Evolutionary conservation across 164 flowering plant genomes (phyloP), one percentile per base, ranked within the genome.

Genomic region (Malania oleifera): DNA sequence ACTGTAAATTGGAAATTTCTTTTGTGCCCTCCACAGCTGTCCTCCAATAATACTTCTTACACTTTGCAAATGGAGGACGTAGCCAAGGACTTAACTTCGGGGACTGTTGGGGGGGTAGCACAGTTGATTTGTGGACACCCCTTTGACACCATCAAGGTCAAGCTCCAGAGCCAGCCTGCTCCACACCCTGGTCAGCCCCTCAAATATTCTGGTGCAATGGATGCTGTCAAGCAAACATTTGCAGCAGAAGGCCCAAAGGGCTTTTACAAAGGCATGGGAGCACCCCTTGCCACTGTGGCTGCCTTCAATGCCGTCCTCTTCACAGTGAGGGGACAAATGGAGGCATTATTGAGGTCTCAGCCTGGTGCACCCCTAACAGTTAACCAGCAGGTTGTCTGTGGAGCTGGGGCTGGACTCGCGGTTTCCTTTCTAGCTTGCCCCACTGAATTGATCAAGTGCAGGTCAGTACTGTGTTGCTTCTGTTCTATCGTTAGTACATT

Each of bases 231-330:
- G 74, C 83, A 93, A 70, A 93, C 97, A 44, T 15, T 93, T 58
- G 82, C 95, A 19, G 87, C 87, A 12, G 99, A 90, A 81, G 99
- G 97, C 35, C 73, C 79, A 1, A 60, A 84, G 43, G 99, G 95
- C 27, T 66, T 93, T 65, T 93, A 77, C 78, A 93, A 93, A 67
- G 99, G 99, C 25, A 90, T 93, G 99, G 99, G 99, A 10, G 99
- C 96, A 31, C 99, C 99, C 58, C 93, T 93, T 60, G 97, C 99
- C 29, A 90, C 99, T 20, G 97, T 93, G 38, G 99, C 97, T 18
- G 97, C 92, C 56, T 90, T 93, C 64, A 93, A 93, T 70, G 99
- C 99, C 11, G 73, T 93, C 26, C 92, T 93, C 57, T 93, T 93
- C 73, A 69, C 97, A 6, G 97, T 76, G 24, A 82, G 97, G 58